Conservation (phyloP, 805 yeast genomes). For the Ogataea degrootiae region DNA sequence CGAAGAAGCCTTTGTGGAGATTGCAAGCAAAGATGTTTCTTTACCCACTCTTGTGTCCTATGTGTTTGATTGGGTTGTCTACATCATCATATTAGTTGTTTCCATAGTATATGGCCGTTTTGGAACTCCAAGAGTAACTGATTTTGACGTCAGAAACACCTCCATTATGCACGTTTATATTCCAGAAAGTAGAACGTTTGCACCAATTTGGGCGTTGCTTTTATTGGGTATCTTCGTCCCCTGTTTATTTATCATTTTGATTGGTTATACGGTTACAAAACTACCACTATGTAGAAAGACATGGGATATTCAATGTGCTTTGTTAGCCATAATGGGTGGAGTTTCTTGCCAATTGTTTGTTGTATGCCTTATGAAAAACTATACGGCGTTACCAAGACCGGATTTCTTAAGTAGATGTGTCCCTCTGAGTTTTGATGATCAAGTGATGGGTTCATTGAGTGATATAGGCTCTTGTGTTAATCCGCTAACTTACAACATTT, state of each 20-base stretch:
- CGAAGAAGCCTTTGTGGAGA: constrained; percentile 24
- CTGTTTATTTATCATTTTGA: constrained; percentile 21
- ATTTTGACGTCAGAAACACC: constrained; percentile 34
- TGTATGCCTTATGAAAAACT: constrained; percentile 43
- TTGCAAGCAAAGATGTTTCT: constrained; percentile 23
- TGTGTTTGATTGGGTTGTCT: constrained; percentile 29
- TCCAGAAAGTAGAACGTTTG: constrained; percentile 29
- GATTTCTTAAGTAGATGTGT: constrained; percentile 48
- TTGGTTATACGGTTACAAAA: constrained; percentile 18
- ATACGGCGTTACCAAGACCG: constrained; percentile 47
- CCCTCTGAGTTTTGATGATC: constrained; percentile 32
- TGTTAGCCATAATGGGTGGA: constrained; percentile 34
- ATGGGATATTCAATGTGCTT: constrained; percentile 39
- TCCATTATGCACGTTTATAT: constrained; percentile 31
- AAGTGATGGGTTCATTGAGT: constrained; percentile 33
- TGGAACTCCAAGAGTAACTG: constrained; percentile 35
- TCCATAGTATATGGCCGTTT: constrained; percentile 30
- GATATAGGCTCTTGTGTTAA: constrained; percentile 45
- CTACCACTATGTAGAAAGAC: constrained; percentile 20
- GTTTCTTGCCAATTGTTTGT: constrained; percentile 34
- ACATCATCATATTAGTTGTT: constrained; percentile 17
- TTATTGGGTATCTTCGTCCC: constrained; percentile 31
- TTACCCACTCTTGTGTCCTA: constrained; percentile 28
- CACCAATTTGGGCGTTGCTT: constrained; percentile 31
- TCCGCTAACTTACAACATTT: constrained; percentile 28